These are phyloP conservation scores for Penicillium sp. DNA, from an alignment of 2,329 filamentous ascomycete genomes.

Conservation along the genomic window DNA sequence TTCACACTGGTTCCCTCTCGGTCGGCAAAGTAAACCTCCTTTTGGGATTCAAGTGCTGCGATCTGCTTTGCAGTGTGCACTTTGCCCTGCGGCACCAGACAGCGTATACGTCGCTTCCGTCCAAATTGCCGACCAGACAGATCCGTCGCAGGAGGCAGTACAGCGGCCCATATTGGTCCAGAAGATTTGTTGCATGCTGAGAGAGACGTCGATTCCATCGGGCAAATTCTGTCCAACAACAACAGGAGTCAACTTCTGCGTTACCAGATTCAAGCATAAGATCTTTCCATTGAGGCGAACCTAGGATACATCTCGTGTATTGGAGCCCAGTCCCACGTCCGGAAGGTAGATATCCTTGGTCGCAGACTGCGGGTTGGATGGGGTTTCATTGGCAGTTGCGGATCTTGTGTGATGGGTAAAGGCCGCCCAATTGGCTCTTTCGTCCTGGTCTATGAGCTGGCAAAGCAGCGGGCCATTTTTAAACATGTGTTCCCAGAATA, in stretches of 20 bases:
- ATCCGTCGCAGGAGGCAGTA: constrained; percentile 45
- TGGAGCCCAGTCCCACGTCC: constrained; percentile 29
- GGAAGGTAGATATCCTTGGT: constrained; percentile 26
- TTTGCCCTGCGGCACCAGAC: constrained; percentile 49
- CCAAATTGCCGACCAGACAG: constrained; percentile 52
- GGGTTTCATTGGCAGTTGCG: constrained; percentile 6
- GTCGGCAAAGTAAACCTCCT: constrained; percentile 49
- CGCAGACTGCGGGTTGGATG: constrained; percentile 7
- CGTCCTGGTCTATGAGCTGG: constrained; percentile 51
- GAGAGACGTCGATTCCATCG: constrained; percentile 51
- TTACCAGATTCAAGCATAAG: constrained; percentile 19
- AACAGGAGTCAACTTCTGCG: constrained; percentile 18
- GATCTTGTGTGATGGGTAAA: constrained; percentile 38
- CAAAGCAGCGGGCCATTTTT: constrained; percentile 35
- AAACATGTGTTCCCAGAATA: constrained; percentile 45
- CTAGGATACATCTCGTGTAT: constrained; percentile 19
- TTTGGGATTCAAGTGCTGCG: constrained; percentile 27
- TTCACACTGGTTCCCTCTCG: constrained; percentile 47
- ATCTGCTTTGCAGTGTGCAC: constrained; percentile 57
- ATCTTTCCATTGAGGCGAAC: constrained; percentile 23
- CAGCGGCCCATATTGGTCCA: constrained; percentile 58
- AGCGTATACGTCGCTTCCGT: constrained; percentile 53
- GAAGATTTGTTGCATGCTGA: constrained; percentile 44
- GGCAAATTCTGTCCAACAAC: constrained; percentile 36
- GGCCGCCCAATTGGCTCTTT: constrained; percentile 41